phyloP scores from a whole-genome alignment of 2,329 filamentous ascomycete genomes.

The Nemania sp. region DNA sequence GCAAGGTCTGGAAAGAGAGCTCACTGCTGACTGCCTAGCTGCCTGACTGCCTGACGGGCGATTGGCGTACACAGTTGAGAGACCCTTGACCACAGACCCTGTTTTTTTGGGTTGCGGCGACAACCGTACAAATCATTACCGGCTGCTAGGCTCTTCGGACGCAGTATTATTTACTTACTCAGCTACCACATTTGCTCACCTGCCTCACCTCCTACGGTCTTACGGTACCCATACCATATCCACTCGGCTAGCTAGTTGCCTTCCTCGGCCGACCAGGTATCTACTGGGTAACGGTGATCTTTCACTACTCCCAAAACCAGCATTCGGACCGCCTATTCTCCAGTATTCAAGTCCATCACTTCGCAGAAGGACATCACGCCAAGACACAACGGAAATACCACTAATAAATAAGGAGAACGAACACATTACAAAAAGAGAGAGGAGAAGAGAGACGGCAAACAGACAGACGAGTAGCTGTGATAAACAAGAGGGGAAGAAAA shows the following conservation, averaged over 20 bases:
- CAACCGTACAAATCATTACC: conserved; percentile 5
- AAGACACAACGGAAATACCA: conserved; percentile 1
- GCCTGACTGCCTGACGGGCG: background rate
- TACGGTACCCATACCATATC: conserved; percentile 23
- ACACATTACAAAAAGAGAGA: background rate
- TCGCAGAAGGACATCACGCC: conserved; percentile 13
- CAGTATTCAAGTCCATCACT: conserved; percentile 3
- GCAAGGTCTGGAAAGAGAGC: background rate
- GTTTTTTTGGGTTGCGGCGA: conserved; percentile 6
- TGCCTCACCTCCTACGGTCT: conserved; percentile 17
- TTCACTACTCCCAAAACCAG: conserved; percentile 21
- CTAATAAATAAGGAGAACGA: background rate
- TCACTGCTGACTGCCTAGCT: background rate
- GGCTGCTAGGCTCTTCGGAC: conserved; percentile 19
- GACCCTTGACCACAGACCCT: conserved; percentile 2
- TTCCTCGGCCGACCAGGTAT: conserved; percentile 26
- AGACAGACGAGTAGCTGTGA: background rate
- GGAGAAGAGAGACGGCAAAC: too few species aligned
- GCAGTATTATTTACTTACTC: conserved; percentile 25
- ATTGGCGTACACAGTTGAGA: conserved; percentile 9
- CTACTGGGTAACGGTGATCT: conserved; percentile 8
- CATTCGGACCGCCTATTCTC: conserved; percentile 26
- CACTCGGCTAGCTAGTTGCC: conserved; percentile 26
- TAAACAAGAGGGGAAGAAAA: background rate
- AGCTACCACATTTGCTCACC: conserved; percentile 29